These are phyloP conservation scores for Dothidotthia symphoricarpi DNA, from an alignment of 2,329 filamentous ascomycete genomes.

Conservation along the genomic window DNA sequence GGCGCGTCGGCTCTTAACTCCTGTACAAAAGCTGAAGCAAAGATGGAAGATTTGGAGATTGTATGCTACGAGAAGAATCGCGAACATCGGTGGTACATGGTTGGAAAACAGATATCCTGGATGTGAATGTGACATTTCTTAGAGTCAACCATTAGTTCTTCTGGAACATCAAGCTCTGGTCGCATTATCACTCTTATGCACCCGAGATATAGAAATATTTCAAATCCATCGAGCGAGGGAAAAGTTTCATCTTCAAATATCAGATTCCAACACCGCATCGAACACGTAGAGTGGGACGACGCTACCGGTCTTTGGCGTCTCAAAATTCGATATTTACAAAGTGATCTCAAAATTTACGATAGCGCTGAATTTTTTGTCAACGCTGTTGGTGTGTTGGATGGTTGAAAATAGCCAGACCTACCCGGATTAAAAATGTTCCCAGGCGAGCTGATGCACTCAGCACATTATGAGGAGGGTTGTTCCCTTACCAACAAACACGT, in stretches of 20 bases:
- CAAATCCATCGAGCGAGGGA: conserved; percentile 43
- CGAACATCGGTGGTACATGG: conserved; percentile 45
- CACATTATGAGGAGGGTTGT: conserved; percentile 43
- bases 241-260: conserved; percentile 32
- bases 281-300: conserved; percentile 20
- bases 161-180: conserved; percentile 52
- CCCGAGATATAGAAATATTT: conserved; percentile 53
- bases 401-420: conserved; percentile 47
- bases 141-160: conserved; percentile 45
- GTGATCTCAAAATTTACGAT: conserved; percentile 14
- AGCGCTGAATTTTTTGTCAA: conserved; percentile 27
- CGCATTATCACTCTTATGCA: conserved; percentile 44
- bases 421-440: conserved; percentile 42
- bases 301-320: conserved; percentile 16
- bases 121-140: conserved; percentile 38
- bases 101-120: conserved; percentile 45
- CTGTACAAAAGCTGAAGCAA: conserved; percentile 46
- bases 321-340: conserved; percentile 15
- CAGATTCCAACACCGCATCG: conserved; percentile 17
- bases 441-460: conserved; percentile 48
- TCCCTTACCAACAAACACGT: conserved; percentile 41
- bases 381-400: conserved; percentile 22
- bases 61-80: conserved; percentile 45
- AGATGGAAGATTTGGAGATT: conserved; percentile 43
- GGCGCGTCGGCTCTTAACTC: conserved; percentile 46